Evolutionary conservation across 352 stramenopile genomes (phyloP).

Genomic region (Phytophthora pluvialis): DNA sequence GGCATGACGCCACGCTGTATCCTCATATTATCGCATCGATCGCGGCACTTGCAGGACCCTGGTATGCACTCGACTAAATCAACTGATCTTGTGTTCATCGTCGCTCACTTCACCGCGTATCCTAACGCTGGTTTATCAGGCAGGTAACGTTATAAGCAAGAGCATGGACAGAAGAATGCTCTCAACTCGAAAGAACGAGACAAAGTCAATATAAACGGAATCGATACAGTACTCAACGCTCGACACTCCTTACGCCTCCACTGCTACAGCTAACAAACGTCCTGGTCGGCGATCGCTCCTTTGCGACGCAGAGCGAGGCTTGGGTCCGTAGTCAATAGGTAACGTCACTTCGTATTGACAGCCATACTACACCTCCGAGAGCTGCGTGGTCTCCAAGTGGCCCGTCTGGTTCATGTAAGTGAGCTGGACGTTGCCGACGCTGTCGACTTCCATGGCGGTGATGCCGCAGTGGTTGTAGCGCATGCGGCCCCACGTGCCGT

Average conservation of each 20-base stretch:
- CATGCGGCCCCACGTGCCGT: constrained; percentile 76
- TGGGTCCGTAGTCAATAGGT: constrained; percentile 9
- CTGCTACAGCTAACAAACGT: constrained; percentile 6
- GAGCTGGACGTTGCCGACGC: constrained; percentile 72
- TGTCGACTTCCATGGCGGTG: constrained; percentile 69
- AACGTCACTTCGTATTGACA: constrained; percentile 13
- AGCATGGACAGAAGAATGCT: neutral
- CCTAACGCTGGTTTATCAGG: constrained; percentile 2
- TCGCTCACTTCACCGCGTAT: constrained; percentile 16
- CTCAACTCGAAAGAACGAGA: constrained; percentile 1
- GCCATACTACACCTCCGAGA: constrained; percentile 59
- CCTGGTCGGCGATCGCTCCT: neutral
- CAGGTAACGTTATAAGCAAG: neutral
- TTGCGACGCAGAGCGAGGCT: neutral
- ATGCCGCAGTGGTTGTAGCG: constrained; percentile 74
- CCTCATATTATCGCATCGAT: constrained; percentile 76
- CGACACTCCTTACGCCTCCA: constrained; percentile 2
- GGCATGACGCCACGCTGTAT: constrained; percentile 76
- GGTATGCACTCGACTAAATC: constrained; percentile 72
- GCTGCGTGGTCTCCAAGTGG: constrained; percentile 59
- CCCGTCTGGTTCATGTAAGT: constrained; percentile 71
- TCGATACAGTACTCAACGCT: constrained; percentile 8
- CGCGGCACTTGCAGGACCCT: constrained; percentile 66
- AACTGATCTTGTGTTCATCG: neutral
- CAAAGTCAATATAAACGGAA: constrained; percentile 13